Base-by-base conservation (phyloP, 2,329 filamentous ascomycete species). In the Drechmeria coniospora region DNA sequence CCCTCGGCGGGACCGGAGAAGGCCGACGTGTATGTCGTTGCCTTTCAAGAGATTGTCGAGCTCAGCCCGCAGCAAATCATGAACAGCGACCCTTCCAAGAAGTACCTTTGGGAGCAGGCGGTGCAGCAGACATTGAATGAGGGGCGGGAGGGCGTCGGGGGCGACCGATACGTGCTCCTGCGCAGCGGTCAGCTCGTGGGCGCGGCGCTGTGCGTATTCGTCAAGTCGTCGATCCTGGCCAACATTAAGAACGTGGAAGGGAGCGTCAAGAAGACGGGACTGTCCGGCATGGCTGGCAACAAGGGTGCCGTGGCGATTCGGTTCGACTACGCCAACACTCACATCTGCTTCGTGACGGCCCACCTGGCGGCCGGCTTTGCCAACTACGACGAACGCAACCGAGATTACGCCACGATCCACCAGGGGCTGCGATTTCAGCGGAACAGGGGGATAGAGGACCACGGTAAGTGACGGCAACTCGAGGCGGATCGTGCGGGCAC, bases 21-120 rank as follows among this genome's bases (percentile, higher is more conserved):
- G 34, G 86, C 90, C 5, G 80, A 87, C 32, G 80, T 98, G 21
- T 74, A 92, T 28, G 84, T 79, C 6, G 76, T 94, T 11, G 90
- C 83, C 0, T 95, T 98, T 43, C 90, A 98, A 47, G 90, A 98
- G 52, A 95, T 98, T 36, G 90, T 98, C n/a, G 82, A 93, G 46
- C 61, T 98, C 25, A 94, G 83, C 42, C 90, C 92, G 11, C 87
- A 95, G 49, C 90, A 98, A 46, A 95, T 98, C 45, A 94, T 98
- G 84, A 93, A 92, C 38, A 95, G 86, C 34, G 87, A 98, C 47
- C 90, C 90, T 1, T 73, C 75, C 3, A 70, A 81, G 29, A 81
- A 87, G 38, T 75, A 83, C 36, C 59, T 76, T 13, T 98, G 90
- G 90, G 90, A 98, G 49, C 58, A 65, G 29, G 76, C 80, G 4